Evolutionary conservation across 148 eudicot genomes (phyloP).

Genomic region (Camellia granthamiana): DNA sequence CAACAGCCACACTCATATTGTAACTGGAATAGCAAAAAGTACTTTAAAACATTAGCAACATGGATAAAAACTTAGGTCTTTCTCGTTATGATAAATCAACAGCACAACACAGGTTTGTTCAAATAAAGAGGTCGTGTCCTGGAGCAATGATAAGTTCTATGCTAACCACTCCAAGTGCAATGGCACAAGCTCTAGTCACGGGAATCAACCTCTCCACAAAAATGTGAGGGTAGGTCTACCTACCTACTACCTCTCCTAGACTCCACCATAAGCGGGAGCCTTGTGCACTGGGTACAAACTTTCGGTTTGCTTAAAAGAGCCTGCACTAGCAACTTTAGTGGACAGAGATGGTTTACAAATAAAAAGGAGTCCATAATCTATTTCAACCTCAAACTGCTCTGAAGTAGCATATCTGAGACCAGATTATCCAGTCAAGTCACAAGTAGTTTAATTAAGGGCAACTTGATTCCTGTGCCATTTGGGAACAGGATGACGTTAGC

Average conservation of each 20-base stretch:
- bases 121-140: too few species aligned
- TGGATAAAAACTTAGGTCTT: background rate
- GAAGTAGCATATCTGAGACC: background rate
- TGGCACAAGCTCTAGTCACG: too few species aligned
- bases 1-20: constrained; percentile 54
- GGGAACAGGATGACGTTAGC: background rate
- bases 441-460: background rate
- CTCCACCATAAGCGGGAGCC: too few species aligned
- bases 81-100: background rate
- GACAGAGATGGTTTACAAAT: background rate
- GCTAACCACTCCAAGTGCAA: too few species aligned
- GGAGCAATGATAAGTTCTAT: too few species aligned
- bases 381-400: background rate
- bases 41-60: constrained; percentile 3
- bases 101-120: background rate
- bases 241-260: too few species aligned
- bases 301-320: too few species aligned
- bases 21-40: constrained; percentile 37
- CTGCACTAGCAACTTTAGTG: background rate
- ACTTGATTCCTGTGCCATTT: background rate
- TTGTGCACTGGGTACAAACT: too few species aligned
- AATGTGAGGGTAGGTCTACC: too few species aligned
- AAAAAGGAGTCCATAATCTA: background rate
- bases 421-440: background rate
- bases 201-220: too few species aligned